These are phyloP conservation scores for Flueggea neowawraea DNA, from an alignment of 441 rosid genomes.

Conservation along the genomic window DNA sequence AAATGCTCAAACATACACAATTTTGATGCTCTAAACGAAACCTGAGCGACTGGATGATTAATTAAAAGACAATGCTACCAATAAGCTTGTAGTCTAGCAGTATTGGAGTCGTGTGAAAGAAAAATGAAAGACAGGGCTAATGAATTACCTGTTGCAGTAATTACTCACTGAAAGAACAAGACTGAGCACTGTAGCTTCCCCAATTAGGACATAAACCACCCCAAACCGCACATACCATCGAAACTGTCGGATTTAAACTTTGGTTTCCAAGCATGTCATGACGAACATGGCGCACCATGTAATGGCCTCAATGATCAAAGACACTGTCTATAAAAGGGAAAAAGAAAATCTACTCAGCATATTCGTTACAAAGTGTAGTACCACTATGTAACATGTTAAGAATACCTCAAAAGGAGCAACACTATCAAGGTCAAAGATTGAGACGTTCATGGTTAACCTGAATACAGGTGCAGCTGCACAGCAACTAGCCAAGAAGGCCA, in stretches of 20 bases:
- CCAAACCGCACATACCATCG: slow-evolving; percentile 95
- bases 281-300: slow-evolving; percentile 86
- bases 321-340: slow-evolving; percentile 40
- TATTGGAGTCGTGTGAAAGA: too few relatives aligned
- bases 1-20: too few relatives aligned
- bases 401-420: slow-evolving; percentile 86
- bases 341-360: slow-evolving; percentile 5
- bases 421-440: slow-evolving; percentile 96
- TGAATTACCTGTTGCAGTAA: slow-evolving; percentile 52
- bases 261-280: slow-evolving; percentile 79
- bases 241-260: slow-evolving; percentile 67
- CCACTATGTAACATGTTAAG: too few relatives aligned
- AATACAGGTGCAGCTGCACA: slow-evolving; percentile 71
- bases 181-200: slow-evolving; percentile 80
- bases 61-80: too few relatives aligned
- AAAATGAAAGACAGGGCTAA: background rate
- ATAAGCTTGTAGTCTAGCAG: too few relatives aligned
- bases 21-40: too few relatives aligned
- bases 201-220: slow-evolving; percentile 73
- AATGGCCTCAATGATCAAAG: slow-evolving; percentile 57
- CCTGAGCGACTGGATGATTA: too few relatives aligned
- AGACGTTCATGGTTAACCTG: slow-evolving; percentile 56
- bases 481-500: slow-evolving; percentile 60
- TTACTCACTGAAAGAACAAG: slow-evolving; percentile 54
- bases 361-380: too few relatives aligned